These are phyloP conservation scores for Coemansia sp. DNA, from an alignment of 192 early-diverging fungal species.

Conservation along the genomic window DNA sequence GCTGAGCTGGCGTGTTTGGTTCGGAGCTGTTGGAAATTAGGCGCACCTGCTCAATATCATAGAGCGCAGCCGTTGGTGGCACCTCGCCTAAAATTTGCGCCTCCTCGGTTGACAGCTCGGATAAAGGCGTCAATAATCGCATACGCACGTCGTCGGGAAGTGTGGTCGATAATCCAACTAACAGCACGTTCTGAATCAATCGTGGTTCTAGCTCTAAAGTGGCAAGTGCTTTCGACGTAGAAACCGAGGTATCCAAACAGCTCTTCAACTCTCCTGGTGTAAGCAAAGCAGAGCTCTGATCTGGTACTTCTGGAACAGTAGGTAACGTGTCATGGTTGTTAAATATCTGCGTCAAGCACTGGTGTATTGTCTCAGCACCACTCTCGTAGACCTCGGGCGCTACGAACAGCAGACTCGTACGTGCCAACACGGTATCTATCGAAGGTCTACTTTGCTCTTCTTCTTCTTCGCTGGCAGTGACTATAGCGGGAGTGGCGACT, in stretches of 20 bases:
- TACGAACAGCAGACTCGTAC: conserved; percentile 10
- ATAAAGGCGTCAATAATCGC: conserved; percentile 21
- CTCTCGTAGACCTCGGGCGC: not conserved
- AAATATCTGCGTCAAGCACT: conserved; percentile 22
- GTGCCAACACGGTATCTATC: conserved; percentile 10
- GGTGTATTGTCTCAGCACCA: not conserved
- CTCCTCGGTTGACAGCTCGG: not conserved
- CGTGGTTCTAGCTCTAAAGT: conserved; percentile 18
- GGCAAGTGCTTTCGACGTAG: no score
- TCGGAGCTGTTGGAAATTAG: conserved; percentile 2
- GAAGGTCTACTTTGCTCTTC: not conserved
- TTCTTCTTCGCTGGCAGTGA: not conserved
- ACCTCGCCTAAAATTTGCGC: not conserved
- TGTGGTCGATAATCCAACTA: conserved; percentile 13
- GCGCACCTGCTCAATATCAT: conserved; percentile 28
- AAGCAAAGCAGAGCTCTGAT: not conserved
- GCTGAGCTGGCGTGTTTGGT: not conserved
- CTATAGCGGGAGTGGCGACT: not conserved
- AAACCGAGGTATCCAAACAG: not conserved
- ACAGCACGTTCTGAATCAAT: conserved; percentile 32
- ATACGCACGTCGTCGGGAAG: not conserved
- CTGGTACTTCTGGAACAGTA: not conserved
- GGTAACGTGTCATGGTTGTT: not conserved
- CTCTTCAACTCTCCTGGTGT: not conserved
- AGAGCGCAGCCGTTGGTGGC: not conserved